These are phyloP conservation scores for Cephalotrichum gorgonifer DNA, from an alignment of 2,329 filamentous ascomycete species.

Conservation along the genomic window DNA sequence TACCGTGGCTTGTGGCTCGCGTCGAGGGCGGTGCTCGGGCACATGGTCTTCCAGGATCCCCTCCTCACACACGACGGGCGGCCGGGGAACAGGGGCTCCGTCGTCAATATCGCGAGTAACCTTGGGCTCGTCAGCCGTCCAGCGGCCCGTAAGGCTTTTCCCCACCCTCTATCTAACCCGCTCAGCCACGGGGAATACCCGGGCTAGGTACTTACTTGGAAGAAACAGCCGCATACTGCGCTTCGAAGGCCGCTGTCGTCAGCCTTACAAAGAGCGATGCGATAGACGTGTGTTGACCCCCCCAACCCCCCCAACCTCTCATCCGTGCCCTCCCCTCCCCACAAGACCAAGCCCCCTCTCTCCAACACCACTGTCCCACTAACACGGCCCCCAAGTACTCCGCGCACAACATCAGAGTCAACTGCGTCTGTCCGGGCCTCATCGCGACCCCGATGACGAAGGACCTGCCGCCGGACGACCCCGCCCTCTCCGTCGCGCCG, in stretches of 20 bases:
- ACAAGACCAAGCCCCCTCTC: too few species aligned
- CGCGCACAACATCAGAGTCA: constrained; percentile 31
- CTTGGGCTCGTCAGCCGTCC: constrained; percentile 30
- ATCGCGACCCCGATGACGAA: constrained; percentile 34
- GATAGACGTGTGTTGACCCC: constrained; percentile 25
- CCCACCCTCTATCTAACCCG: neutral
- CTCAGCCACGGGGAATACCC: too few species aligned
- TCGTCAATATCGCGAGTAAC: constrained; percentile 34
- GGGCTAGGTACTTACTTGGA: neutral
- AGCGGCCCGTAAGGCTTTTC: constrained; percentile 23
- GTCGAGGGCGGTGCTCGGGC: constrained; percentile 27
- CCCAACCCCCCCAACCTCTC: neutral
- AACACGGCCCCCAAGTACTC: constrained; percentile 24
- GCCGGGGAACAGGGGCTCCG: constrained; percentile 25
- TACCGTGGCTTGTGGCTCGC: constrained; percentile 33
- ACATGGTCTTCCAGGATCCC: constrained; percentile 32
- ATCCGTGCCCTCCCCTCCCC: neutral
- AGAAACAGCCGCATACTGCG: constrained; percentile 29
- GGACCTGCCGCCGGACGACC: constrained; percentile 21
- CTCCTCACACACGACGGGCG: constrained; percentile 30
- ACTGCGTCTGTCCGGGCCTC: constrained; percentile 34
- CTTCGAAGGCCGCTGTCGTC: constrained; percentile 33
- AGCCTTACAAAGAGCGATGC: constrained; percentile 34
- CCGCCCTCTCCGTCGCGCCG: constrained; percentile 20
- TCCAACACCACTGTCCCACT: too few species aligned